Conservation (phyloP, 371 early-diverging fungal species). For the Mucor velutinosus region DNA sequence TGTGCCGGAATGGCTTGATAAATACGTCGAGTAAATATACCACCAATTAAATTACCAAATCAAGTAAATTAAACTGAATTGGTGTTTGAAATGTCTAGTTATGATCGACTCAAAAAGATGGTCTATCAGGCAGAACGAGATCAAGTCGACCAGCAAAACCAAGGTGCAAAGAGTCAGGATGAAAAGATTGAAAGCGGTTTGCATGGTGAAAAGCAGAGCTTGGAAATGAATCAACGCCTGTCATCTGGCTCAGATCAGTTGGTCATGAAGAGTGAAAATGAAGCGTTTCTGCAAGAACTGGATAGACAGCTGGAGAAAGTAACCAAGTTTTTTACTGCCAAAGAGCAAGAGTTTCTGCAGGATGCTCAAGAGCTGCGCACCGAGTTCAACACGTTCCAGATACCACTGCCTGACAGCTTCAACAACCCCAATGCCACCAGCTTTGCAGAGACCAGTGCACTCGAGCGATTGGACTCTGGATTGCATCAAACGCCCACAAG, state of each 20-base stretch:
- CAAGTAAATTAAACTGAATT: neutral
- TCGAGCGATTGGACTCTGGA: slow-evolving; percentile 12
- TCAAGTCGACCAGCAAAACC: slow-evolving; percentile 51
- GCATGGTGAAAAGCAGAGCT: slow-evolving; percentile 21
- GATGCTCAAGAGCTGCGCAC: slow-evolving; percentile 18
- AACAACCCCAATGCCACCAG: neutral
- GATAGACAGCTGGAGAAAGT: slow-evolving; percentile 83
- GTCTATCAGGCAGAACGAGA: slow-evolving; percentile 87
- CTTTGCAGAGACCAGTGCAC: neutral
- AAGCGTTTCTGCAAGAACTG: slow-evolving; percentile 61
- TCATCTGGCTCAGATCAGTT: neutral
- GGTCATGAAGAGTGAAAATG: neutral
- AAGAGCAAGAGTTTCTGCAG: slow-evolving; percentile 70
- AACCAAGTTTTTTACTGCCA: slow-evolving; percentile 71
- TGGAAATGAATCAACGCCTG: slow-evolving; percentile 7
- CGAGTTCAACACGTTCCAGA: slow-evolving; percentile 17
- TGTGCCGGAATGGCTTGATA: slow-evolving; percentile 88
- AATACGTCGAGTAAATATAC: slow-evolving; percentile 65
- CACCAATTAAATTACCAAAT: neutral
- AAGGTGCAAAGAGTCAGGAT: slow-evolving; percentile 2
- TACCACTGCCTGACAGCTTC: slow-evolving; percentile 7
- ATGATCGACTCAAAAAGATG: slow-evolving; percentile 86
- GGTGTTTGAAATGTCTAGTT: slow-evolving; percentile 47
- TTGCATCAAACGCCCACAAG: neutral
- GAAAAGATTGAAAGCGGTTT: slow-evolving; percentile 18